Base-by-base conservation (phyloP, 176 grass and related monocot species). In the Areca catechu region DNA sequence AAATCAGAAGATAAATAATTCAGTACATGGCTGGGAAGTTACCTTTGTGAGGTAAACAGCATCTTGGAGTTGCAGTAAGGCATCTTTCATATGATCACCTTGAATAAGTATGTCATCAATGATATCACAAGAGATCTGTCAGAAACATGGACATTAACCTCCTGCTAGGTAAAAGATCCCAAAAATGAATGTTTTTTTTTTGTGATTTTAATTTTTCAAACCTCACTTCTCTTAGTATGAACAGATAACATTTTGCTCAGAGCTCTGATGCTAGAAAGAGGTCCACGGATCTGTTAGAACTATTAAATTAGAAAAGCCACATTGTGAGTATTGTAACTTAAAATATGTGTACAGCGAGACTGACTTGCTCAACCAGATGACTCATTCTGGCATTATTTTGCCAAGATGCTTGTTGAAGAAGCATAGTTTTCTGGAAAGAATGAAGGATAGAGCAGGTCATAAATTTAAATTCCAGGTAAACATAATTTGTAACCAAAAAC, bases 311-410 rank as follows among this genome's bases (percentile, higher is more conserved):
- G 6, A 10, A 34, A 64, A 59, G 15, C 48, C 58, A 60, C 4
- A 3, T 74, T 77, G 50, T 29, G 71, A 58, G 7, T 61, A 50
- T 15, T 43, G 3, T 43, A 43, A 43, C 34, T 43, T 43, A 43
- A 43, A 43, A 12, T 43, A 9, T 43, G 2, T 43, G 9, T 43
- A 1, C 34, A 43, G 27, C 0, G 27, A 29, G 48, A 57, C 69
- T 66, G 64, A 76, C 87, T 75, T 91, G 82, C 67, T 91, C 88
- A 74, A 91, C 68, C 22, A 91, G 70, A 65, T 75, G 75, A 73
- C 76, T 77, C 88, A 91, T 91, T 75, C 82, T 83, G 69, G 83
- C 73, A 74, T 72, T 86, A 62, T 86, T 91, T 86, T 86, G 88
- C 88, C 82, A 91, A 51, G 79, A 91, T 51, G 82, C 77, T 76